Evolutionary conservation across 495 filamentous ascomycete genomes (phyloP), one percentile per base, ranked within the genome.

Genomic region (Amorphotheca resinae): DNA sequence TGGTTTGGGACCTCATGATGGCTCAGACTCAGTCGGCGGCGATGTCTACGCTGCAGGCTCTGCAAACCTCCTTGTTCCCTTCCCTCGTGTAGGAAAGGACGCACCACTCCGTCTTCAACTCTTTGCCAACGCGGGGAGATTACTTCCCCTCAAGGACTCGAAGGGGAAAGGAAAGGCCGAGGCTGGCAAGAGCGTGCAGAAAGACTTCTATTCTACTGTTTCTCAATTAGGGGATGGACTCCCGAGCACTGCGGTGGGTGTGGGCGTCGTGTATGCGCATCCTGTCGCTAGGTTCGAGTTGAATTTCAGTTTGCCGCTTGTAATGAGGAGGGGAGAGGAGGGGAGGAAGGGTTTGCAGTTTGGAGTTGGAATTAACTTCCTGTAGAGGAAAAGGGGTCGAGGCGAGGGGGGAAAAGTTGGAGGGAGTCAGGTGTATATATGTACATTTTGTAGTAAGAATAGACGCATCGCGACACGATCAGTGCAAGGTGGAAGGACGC

Each of bases 261-360:
- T 95, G 21, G 91, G 91, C 2, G 58, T 98, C 11, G 86, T 98
- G 12, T 98, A 98, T 60, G 93, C 87, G 17, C 87, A 93, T 59
- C 85, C 84, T 0, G 75, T 85, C 5, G 91, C 89, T 28, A 70
- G 91, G 44, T 95, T 98, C 52, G 91, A 98, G 68, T 62, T 98
- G 44, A 96, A 95, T 56, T 94, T 96, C 58, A 84, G 82, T 46
- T 57, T 98, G 34, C 91, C 91, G 4, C 54, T 98, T 42, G 84
- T 89, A 22, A 52, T 83, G 50, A 70, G 91, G 39, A 74, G 68
- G 51, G 84, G 82, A 9, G 91, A 98, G 62, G 80, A 88, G 52
- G 79, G 73, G 14, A 73, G 91, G 33, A 98, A 98, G 64, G 91
- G 91, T 7, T 50, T 99, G 50, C 82, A 87, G 56, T 77, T 99